Base-by-base conservation (phyloP, 345 rosid species). In the Eutrema japonicum region DNA sequence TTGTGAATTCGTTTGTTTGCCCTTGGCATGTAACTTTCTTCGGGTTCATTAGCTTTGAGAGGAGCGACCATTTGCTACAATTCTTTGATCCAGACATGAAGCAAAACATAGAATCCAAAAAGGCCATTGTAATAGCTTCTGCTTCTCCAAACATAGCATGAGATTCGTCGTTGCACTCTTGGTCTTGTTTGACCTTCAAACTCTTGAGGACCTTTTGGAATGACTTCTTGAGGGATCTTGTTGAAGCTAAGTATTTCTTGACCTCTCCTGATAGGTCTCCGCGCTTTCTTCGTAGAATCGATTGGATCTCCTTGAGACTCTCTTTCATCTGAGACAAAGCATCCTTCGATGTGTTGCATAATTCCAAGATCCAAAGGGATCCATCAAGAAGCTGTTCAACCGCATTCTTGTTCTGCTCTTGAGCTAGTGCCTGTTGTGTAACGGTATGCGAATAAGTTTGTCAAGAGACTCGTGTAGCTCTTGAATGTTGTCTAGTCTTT, bases 281-380 rank as follows among this genome's bases (percentile, higher is more conserved):
- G 0, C 33, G 48, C 37, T 59, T 65, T 49, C 79, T 68, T 13
- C 78, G 35, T 50, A 80, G 50, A 45, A 66, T 27, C 0, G 77
- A 80, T 10, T 80, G 81, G 8, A 84, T 66, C 40, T 78, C 78
- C 6, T 66, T 72, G 9, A 49, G 11, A 36, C 75, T 14, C 18
- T 74, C 77, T 49, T 76, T 80, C 56, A 69, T 70, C 61, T 70
- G 80, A n/a, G 61, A 38, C 68, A 85, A 66, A 40, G 71, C 80
- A 79, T 78, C 82, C 48, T 75, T 74, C 30, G 76, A 45, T 13
- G 57, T 64, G 54, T 63, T 65, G 48, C 80, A 80, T 11, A 77
- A 48, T 10, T 78, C 83, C 45, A 79, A 66, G 42, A 82, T 56
- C 58, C 27, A 46, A 0, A 81, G 77, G 26, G 86, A 79, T 41